Evolutionary conservation across 1,284 basidiomycete species (phyloP).

Genomic region (Apiotrichum sp.): DNA sequence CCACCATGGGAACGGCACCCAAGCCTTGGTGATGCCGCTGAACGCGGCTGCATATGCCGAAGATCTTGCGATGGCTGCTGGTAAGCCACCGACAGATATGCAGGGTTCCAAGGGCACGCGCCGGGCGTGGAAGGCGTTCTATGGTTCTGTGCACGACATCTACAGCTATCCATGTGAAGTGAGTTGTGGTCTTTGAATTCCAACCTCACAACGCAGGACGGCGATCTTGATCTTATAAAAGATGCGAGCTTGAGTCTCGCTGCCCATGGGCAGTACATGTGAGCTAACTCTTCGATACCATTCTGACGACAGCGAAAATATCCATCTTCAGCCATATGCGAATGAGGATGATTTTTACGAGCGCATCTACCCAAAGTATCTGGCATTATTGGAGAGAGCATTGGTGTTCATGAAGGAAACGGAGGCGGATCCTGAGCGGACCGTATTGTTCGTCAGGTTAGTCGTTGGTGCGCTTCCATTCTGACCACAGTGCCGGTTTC

Average conservation of each 20-base stretch:
- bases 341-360: constrained; percentile 72
- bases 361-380: constrained; percentile 66
- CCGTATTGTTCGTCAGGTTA: constrained; percentile 80
- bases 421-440: constrained; percentile 60
- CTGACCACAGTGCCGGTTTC: constrained; percentile 57
- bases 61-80: constrained; percentile 53
- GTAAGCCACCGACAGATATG: constrained; percentile 38
- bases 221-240: constrained; percentile 67
- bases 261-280: constrained; percentile 79
- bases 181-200: too few relatives aligned
- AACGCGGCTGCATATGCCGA: constrained; percentile 77
- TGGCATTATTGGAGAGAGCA: constrained; percentile 65
- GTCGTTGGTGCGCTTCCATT: constrained; percentile 13
- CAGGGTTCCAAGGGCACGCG: constrained; percentile 41
- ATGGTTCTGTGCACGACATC: constrained; percentile 85
- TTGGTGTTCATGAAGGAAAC: constrained; percentile 65
- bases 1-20: constrained; percentile 92
- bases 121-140: constrained; percentile 66
- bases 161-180: constrained; percentile 86
- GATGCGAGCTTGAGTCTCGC: constrained; percentile 78
- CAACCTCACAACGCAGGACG: constrained; percentile 64
- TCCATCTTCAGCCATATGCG: constrained; percentile 74
- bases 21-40: constrained; percentile 83
- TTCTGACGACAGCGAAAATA: constrained; percentile 56
- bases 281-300: constrained; percentile 6